Evolutionary conservation across 2,329 filamentous ascomycete species (phyloP), one percentile per base, ranked within the genome.

Genomic region (Colletotrichum sp.): DNA sequence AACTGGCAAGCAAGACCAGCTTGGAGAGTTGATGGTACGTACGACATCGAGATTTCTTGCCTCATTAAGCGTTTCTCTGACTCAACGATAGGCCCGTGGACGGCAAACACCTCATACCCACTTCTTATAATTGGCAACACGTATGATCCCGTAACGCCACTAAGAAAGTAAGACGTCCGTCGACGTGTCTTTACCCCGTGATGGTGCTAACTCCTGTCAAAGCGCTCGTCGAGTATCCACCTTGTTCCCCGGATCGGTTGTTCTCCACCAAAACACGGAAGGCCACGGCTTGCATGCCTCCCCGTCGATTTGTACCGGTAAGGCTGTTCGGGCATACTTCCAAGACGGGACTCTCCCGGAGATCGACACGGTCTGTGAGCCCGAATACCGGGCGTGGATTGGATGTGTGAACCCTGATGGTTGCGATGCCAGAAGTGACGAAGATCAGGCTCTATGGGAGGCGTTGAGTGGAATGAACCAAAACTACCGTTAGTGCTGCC

Each of bases 71-170:
- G 36, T 68, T 57, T 15, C 12, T 44, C 52, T 62, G 36, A 61
- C 57, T 59, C 30, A 19, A 22, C 22, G 16, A 6, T n/a, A 69
- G 67, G 67, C 22, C 67, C 67, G n/a, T 69, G 67, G 67, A 69
- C 30, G 72, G 74, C 2, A 79, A 66, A 78, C 27, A 85, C 82
- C 2, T 79, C 78, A 0, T 76, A 83, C 25, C 83, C 83, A 19
- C 62, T 85, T 1, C 79, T 85, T 0, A 78, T 85, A 2, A 70
- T 85, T 8, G 82, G 82, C 1, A 85, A 80, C 0, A 81, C 79
- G 1, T 82, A 82, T 32, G 83, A 85, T 5, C 49, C 49, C 52
- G 67, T 69, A 16, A 69, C 67, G 13, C 67, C 67, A n/a, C 30
- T 69, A 22, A 29, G 67, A 39, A 69, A 69, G 67, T 69, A 62